Conservation (phyloP, 192 early-diverging fungal genomes). For the Backusella tuberculispora region DNA sequence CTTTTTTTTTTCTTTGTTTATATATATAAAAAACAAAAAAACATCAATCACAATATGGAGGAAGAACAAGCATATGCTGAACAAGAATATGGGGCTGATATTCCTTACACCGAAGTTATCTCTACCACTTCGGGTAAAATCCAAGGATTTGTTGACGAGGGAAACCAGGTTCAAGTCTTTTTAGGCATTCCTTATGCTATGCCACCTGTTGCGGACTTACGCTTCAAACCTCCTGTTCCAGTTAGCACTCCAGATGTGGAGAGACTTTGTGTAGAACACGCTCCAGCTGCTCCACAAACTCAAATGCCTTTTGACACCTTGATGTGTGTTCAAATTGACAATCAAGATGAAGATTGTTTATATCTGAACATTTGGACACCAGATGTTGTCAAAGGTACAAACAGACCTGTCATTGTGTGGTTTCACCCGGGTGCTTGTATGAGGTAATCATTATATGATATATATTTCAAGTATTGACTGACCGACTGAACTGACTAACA, state of each 20-base stretch:
- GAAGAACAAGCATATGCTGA: neutral
- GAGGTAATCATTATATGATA: constrained; percentile 18
- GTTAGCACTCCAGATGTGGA: constrained; percentile 8
- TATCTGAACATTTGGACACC: constrained; percentile 60
- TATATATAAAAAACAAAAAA: neutral
- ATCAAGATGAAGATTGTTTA: constrained; percentile 58
- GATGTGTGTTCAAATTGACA: constrained; percentile 34
- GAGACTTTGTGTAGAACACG: constrained; percentile 11
- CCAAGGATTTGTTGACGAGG: constrained; percentile 22
- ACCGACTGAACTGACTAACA: neutral
- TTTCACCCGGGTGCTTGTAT: constrained; percentile 63
- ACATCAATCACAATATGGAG: neutral
- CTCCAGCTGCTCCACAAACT: constrained; percentile 31
- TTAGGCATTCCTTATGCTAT: constrained; percentile 57
- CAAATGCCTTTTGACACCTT: constrained; percentile 38
- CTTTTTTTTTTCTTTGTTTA: neutral
- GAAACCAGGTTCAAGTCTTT: constrained; percentile 40
- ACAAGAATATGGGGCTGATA: neutral
- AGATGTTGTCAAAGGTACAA: constrained; percentile 20
- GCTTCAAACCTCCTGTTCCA: constrained; percentile 51
- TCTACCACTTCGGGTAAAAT: constrained; percentile 10
- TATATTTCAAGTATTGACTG: neutral
- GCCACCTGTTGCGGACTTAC: constrained; percentile 43
- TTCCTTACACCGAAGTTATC: neutral
- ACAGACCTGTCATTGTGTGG: constrained; percentile 64